A percentile compares a stretch with the other conserved stretches of the same genome.
These are phyloP conservation scores for Lunularia cruciata DNA, from an alignment of 225 moss, liverwort and hornwort genomes.

Conservation along the genomic window DNA sequence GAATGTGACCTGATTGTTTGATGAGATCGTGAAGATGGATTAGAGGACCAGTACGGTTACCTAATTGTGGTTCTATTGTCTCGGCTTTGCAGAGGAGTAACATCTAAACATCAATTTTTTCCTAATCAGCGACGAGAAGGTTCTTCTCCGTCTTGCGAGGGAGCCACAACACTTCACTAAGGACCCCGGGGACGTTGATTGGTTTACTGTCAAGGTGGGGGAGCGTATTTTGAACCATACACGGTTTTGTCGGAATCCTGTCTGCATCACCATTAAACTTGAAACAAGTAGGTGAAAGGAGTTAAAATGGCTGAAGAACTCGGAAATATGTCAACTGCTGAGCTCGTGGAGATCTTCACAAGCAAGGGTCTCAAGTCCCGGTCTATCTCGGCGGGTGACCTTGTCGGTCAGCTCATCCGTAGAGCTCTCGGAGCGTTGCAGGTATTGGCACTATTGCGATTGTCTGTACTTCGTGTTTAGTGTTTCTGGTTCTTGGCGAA, in stretches of 20 bases:
- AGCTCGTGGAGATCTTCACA: conserved; percentile 32
- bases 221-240: neutral
- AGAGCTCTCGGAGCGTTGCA: conserved; percentile 26
- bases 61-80: neutral
- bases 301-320: conserved; percentile 30
- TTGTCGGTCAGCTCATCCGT: conserved; percentile 26
- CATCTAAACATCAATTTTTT: conserved; percentile 1
- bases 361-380: conserved; percentile 23
- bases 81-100: conserved; percentile 13
- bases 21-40: neutral
- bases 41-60: neutral
- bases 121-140: conserved; percentile 27
- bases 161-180: conserved; percentile 3
- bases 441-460: conserved; percentile 1
- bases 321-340: conserved; percentile 30
- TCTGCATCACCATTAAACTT: conserved; percentile 6
- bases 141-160: conserved; percentile 18
- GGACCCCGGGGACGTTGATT: neutral
- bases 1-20: too few relatives aligned
- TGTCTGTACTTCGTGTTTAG: too few relatives aligned
- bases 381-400: conserved; percentile 14
- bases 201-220: neutral
- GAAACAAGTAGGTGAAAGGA: conserved; percentile 7
- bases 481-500: too few relatives aligned
- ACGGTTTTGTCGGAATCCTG: neutral